Evolutionary conservation across 2,329 filamentous ascomycete species (phyloP), one percentile per base, ranked within the genome.

Genomic region (Diplocarpon rosae): DNA sequence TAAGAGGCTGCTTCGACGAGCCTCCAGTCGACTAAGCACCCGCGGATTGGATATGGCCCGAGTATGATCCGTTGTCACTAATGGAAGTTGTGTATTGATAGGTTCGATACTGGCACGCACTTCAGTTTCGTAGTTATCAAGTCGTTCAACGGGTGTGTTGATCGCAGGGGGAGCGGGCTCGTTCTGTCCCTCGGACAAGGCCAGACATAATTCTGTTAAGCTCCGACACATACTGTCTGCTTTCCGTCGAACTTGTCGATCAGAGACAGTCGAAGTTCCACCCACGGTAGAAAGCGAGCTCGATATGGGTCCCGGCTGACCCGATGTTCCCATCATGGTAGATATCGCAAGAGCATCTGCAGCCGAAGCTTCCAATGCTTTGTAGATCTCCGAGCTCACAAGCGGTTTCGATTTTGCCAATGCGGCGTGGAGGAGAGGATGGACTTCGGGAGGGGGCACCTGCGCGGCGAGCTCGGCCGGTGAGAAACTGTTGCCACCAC

Each of bases 201-300:
- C 85, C 45, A 98, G 75, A 60, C 87, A 95, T 6, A 98, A 71
- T 63, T 98, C 92, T 0, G 90, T 96, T 52, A 98, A 67, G 58
- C 85, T 92, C 43, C 90, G 83, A 62, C 92, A 96, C 60, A 98
- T 79, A 59, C 84, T 88, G 60, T 98, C 90, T 24, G 87, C 86
- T 64, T 95, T 95, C 50, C 90, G 79, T 39, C 88, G 79, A 13
- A 95, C 71, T 60, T 94, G 86, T 40, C 92, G 78, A 61, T 98
- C 90, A 1, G 85, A 81, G 10, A 80, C 65, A 11, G 66, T 42
- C 16, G 47, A 59, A 56, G 37, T 58, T 51, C 40, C 65, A 30
- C 43, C 66, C 64, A 29, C 67, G 65, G 27, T 80, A 15, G 59
- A 59, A 35, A 62, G 59, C 16, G 58, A 78, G 47, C 81, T 80